Evolutionary conservation across 805 yeast genomes (phyloP), one percentile per base, ranked within the genome.

Genomic region (Saturnispora quitensis): DNA sequence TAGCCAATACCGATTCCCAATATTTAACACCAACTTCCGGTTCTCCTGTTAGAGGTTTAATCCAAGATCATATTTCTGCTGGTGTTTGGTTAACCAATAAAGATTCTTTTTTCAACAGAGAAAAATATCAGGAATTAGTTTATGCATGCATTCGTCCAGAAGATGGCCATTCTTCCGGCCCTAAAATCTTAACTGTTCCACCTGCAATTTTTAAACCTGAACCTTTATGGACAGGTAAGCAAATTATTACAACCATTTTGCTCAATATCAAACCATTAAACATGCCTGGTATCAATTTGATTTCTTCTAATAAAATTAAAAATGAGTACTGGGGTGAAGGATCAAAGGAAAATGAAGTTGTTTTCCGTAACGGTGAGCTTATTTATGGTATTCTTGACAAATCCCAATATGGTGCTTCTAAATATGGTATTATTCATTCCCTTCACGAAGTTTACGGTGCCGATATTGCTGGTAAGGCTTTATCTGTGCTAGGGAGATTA

Each of bases 11-110:
- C 8, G 97, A 95, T 69, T 86, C 95, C 55, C 99, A 93, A 73
- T 93, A 93, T 69, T 76, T 93, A 67, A 91, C 99, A 5, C 99
- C 99, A 47, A 93, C 99, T 18, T 89, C 97, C 12, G 99, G 99
- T 67, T 77, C 96, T 53, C 99, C 99, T 35, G 84, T 95, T 56
- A 86, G 99, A 80, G 99, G 99, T 72, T 77, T 93, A 68, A 95
- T 95, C 70, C 99, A 93, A 75, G 99, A 93, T 74, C 99, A 95
- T 66, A 89, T 93, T 71, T 84, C 95, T 62, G 98, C 98, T 8
- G 99, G 99, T 74, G 96, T 95, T 42, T 93, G 98, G 98, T 76
- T 93, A 64, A 93, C 99, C 6, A 89, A 74, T 69, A 89, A 90
- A 70, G 98, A 95, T 64, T 72, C 90, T 34, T 88, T 89, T 66